A percentile compares a stretch with the other conserved stretches of the same genome.
phyloP scores from a whole-genome alignment of 768 basidiomycete species.

The Termitomyces sp. region DNA sequence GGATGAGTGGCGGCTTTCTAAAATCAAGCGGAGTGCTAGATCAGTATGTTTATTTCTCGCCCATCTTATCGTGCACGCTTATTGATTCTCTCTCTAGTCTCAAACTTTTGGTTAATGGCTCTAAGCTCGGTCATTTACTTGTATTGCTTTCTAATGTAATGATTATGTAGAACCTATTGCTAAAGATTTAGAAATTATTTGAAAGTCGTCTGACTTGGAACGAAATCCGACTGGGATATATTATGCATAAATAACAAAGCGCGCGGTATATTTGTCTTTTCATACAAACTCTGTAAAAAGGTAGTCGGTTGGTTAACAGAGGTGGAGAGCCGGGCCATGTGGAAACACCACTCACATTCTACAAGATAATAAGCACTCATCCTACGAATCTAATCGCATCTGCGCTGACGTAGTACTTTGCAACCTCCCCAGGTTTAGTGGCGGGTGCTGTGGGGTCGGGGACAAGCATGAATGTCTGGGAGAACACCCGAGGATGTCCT shows the following conservation, averaged over 20 bases:
- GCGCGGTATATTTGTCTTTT: conserved; percentile 2
- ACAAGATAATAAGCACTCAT: conserved; percentile 4
- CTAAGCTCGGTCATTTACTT: conserved; percentile 9
- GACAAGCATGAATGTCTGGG: conserved; percentile 82
- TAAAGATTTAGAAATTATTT: not conserved
- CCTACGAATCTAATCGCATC: conserved; percentile 84
- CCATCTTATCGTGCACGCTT: conserved; percentile 11
- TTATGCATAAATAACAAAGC: not conserved
- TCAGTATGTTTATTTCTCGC: conserved; percentile 44
- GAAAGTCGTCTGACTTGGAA: not conserved
- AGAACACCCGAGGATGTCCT: conserved; percentile 80
- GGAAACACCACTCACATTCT: conserved; percentile 8
- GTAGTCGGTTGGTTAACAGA: not conserved
- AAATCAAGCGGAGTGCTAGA: conserved; percentile 86
- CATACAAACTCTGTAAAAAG: not conserved
- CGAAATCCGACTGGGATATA: conserved; percentile 2
- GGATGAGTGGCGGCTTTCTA: conserved; percentile 92
- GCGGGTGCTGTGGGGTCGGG: conserved; percentile 68
- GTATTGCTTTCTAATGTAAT: conserved; percentile 11
- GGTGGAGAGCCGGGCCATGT: not conserved
- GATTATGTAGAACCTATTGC: conserved; percentile 7
- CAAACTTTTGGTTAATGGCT: conserved; percentile 78
- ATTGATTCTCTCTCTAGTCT: conserved; percentile 44
- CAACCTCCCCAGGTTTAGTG: conserved; percentile 65
- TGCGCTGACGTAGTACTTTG: conserved; percentile 78